phyloP scores from a whole-genome alignment of 2,329 filamentous ascomycete species.

The Claviceps pazoutovae region DNA sequence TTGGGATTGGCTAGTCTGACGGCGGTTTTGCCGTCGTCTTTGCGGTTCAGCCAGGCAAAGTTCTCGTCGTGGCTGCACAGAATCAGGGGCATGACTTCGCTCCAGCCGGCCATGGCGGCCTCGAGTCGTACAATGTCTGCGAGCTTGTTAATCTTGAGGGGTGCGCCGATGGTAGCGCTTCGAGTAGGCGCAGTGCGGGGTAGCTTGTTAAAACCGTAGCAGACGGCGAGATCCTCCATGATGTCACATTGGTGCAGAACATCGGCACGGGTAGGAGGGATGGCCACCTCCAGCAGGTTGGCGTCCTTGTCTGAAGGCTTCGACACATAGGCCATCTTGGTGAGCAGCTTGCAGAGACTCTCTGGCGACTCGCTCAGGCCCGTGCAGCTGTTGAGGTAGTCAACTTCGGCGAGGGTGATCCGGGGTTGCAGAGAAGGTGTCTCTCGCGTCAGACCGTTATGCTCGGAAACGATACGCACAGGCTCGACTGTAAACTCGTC shows the following conservation, averaged over 20 bases:
- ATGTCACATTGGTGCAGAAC: slow-evolving; percentile 94
- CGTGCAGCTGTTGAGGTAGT: slow-evolving; percentile 88
- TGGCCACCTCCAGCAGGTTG: slow-evolving; percentile 63
- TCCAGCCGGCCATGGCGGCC: slow-evolving; percentile 88
- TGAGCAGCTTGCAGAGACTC: slow-evolving; percentile 64
- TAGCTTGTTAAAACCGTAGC: slow-evolving; percentile 94
- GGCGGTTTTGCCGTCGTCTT: slow-evolving; percentile 71
- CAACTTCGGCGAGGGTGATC: slow-evolving; percentile 66
- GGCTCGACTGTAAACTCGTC: slow-evolving; percentile 90
- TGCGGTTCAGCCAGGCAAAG: slow-evolving; percentile 85
- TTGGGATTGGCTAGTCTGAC: slow-evolving; percentile 85
- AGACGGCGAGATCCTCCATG: slow-evolving; percentile 96
- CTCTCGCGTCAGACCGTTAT: slow-evolving; percentile 72
- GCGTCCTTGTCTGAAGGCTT: slow-evolving; percentile 55
- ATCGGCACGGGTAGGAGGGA: slow-evolving; percentile 84
- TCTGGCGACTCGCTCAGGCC: slow-evolving; percentile 64
- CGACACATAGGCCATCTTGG: slow-evolving; percentile 80
- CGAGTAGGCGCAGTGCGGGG: slow-evolving; percentile 78
- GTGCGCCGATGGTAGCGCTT: slow-evolving; percentile 72
- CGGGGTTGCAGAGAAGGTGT: slow-evolving; percentile 71
- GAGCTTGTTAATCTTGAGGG: slow-evolving; percentile 86
- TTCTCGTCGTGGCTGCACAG: slow-evolving; percentile 98
- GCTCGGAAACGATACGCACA: slow-evolving; percentile 78
- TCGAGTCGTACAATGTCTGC: slow-evolving; percentile 81
- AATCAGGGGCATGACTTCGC: slow-evolving; percentile 89